Percentiles rank a stretch among this genome's conserved stretches.
Conservation (phyloP, 1,284 basidiomycete species). For the Anthracocystis panici-leucophaei region DNA sequence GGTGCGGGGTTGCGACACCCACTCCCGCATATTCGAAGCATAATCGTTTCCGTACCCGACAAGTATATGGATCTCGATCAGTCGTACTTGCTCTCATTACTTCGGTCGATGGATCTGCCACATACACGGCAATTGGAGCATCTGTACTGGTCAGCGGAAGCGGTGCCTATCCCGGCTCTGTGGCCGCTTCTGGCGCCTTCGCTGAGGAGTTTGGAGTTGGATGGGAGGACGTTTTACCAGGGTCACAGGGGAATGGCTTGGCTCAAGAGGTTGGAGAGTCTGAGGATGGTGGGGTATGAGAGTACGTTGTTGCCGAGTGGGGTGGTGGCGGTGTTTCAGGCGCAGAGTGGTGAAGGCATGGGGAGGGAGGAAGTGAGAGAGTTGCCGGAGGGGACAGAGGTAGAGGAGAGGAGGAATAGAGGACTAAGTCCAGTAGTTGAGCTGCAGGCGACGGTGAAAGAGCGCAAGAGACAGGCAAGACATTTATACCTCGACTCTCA, state of each 20-base stretch:
- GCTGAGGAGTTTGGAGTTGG: constrained; percentile 24
- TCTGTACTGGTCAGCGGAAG: constrained; percentile 30
- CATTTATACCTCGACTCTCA: constrained; percentile 24
- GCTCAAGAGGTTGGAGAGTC: constrained; percentile 25
- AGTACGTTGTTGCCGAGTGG: constrained; percentile 35
- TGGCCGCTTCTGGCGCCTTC: constrained; percentile 19
- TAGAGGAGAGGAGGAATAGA: constrained; percentile 7
- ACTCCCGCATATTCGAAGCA: constrained; percentile 15
- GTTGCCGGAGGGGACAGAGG: constrained; percentile 1
- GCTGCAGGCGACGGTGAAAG: constrained; percentile 4
- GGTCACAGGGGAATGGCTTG: constrained; percentile 22
- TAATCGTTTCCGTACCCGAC: constrained; percentile 25
- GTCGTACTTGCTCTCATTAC: constrained; percentile 19
- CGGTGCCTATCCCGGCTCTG: constrained; percentile 13
- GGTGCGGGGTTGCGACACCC: constrained; percentile 16
- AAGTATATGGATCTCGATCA: constrained; percentile 37
- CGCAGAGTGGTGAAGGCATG: background rate
- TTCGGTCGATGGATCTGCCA: constrained; percentile 22
- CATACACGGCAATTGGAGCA: constrained; percentile 23
- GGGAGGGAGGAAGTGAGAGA: background rate
- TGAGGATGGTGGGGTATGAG: constrained; percentile 40
- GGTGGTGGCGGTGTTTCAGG: constrained; percentile 14
- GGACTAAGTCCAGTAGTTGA: constrained; percentile 7
- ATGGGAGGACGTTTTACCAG: constrained; percentile 34
- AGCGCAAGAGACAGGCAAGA: background rate